Base-by-base conservation (phyloP, 805 yeast genomes). In the Ogataea trehaloabstinens region DNA sequence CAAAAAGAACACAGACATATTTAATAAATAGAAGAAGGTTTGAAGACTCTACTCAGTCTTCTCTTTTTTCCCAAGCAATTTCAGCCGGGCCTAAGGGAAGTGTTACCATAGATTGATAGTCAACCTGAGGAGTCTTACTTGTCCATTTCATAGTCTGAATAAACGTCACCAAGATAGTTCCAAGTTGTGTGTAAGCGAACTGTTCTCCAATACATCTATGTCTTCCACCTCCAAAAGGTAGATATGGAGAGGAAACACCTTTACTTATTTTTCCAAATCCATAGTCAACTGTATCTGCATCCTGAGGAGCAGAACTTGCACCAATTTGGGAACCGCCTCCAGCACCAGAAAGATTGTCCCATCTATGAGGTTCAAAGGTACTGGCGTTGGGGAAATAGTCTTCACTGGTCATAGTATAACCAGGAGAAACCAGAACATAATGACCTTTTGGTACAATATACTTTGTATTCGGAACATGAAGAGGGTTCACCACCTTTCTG, bases 201-300 rank as follows among this genome's bases (percentile, higher is more conserved):
- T 91, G 98, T 68, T 93, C 99, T 61, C 99, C 99, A 58, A 93
- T 91, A 70, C 99, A 93, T 71, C 99, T 85, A 66, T 93, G 99
- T 75, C 99, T 85, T 52, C 99, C 99, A 65, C 98, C 99, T 53
- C 99, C 99, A 58, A 93, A 93, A 40, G 99, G 99, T 61, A 93
- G 78, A 68, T 88, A 93, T 42, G 98, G 96, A 30, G 96, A 87
- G 21, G 86, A 71, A 37, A 91, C 98, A 68, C 98, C 99, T 69
- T 93, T 93, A 32, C 95, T 81, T 48, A 93, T 86, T 44, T 87
- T 85, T 61, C 97, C 97, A 55, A 91, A 91, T n/a, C 98, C 98
- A 61, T 90, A 91, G 65, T 91, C 98, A 31, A 89, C 82, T 38
- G 75, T 51, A 22, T 53, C 61, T n/a, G 45, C 46, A n/a, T 45